Evolutionary conservation across 768 basidiomycete genomes (phyloP).

Genomic region (Tremella mesenterica): DNA sequence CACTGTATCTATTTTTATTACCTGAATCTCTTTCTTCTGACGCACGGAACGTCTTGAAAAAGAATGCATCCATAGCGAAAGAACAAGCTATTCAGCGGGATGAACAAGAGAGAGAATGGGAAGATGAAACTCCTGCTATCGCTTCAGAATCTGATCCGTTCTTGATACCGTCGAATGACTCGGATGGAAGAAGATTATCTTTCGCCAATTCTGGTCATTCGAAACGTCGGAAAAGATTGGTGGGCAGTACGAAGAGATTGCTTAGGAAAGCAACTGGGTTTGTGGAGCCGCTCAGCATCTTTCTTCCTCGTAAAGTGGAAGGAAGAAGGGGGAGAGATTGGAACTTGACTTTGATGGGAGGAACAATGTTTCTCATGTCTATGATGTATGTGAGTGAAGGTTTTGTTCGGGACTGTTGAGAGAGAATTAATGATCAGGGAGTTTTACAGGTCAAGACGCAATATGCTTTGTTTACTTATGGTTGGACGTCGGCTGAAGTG

Average conservation of each 20-base stretch:
- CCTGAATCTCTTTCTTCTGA: conserved; percentile 55
- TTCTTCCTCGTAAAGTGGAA: conserved; percentile 52
- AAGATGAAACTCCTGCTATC: conserved; percentile 22
- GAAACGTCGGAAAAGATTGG: conserved; percentile 21
- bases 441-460: conserved; percentile 34
- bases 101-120: conserved; percentile 39
- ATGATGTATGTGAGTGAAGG: conserved; percentile 54
- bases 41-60: conserved; percentile 37
- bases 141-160: conserved; percentile 3
- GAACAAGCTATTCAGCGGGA: conserved; percentile 23
- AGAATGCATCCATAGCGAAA: conserved; percentile 26
- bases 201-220: conserved; percentile 5
- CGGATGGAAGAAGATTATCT: neutral
- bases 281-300: conserved; percentile 60
- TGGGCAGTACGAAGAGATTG: conserved; percentile 30
- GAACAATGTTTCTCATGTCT: conserved; percentile 57
- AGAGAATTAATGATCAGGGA: conserved; percentile 18
- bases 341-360: conserved; percentile 62
- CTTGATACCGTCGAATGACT: neutral
- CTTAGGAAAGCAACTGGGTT: conserved; percentile 49
- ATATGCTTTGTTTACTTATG: conserved; percentile 36
- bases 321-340: conserved; percentile 54
- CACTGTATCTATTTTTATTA: conserved; percentile 58
- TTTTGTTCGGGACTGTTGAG: neutral
- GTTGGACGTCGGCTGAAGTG: conserved; percentile 40